Base-by-base conservation (phyloP, 2,329 filamentous ascomycete genomes). In the Nectriaceae sp. region DNA sequence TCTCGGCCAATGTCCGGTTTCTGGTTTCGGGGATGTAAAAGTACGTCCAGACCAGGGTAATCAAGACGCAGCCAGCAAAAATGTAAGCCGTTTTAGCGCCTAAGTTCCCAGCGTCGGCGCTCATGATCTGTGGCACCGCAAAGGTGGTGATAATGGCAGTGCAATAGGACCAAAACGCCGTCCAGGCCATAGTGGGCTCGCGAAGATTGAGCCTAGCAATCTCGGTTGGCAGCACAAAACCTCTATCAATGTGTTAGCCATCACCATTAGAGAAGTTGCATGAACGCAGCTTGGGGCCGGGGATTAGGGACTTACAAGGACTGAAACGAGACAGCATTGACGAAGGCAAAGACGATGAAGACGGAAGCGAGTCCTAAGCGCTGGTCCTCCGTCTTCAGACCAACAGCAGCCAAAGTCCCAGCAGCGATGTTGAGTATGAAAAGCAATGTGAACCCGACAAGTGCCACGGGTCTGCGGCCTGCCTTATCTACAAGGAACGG, bases 31-130 rank as follows among this genome's bases (percentile, higher is more conserved):
- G 26, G 15, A 31, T 37, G 38, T 40, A 40, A 40, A 40, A 40
- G 19, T 40, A 40, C 19, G 38, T 15, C 38, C 38, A 40, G 22
- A 40, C 38, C 38, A 40, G 19, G 15, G 38, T 40, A 11, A 40
- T 21, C 38, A 40, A 40, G 19, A 40, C 22, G n/a, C 38, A 40
- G 38, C 38, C 38, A n/a, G 19, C 38, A n/a, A 40, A 40, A 20
- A 40, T 40, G n/a, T 20, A 21, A 15, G 22, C 19, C 19, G 38
- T 22, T 20, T 40, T 40, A 3, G 38, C 38, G 19, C 38, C 38
- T 5, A 40, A 20, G 38, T 40, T 40, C 19, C 19, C 38, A 31
- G 26, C 26, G 26, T 31, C 26, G 26, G 26, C 8, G 26, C 26
- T 31, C 26, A 31, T 31, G 26, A 31, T 22, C 22, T 40, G 38